phyloP scores from a whole-genome alignment of 169 alveolate species.

The Eimeria praecox region DNA sequence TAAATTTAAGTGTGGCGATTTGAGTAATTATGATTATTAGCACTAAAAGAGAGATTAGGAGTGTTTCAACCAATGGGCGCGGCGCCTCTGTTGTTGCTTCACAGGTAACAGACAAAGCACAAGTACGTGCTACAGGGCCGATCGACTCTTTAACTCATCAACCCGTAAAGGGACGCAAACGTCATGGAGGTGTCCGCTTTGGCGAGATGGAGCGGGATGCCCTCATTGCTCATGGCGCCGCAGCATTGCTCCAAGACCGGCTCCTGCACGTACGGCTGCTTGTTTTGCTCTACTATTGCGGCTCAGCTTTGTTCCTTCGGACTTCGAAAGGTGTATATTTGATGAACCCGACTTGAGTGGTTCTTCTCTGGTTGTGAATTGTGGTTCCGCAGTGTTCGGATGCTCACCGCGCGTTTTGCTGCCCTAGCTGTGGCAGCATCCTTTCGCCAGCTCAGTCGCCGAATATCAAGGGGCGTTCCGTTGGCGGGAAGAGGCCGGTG shows the following conservation, averaged over 20 bases:
- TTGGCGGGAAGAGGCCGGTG: slow-evolving; percentile 80
- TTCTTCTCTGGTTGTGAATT: neutral
- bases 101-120: slow-evolving; percentile 94
- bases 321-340: slow-evolving; percentile 90
- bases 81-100: neutral
- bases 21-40: too few species aligned
- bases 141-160: slow-evolving; percentile 98
- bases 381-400: slow-evolving; percentile 95
- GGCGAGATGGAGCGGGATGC: slow-evolving; percentile 99
- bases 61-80: neutral
- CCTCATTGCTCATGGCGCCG: slow-evolving; percentile 99
- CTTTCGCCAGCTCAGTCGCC: slow-evolving; percentile 83
- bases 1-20: slow-evolving; percentile 80
- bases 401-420: slow-evolving; percentile 98
- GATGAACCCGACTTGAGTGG: neutral
- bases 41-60: neutral
- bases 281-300: neutral
- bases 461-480: slow-evolving; percentile 67
- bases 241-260: slow-evolving; percentile 98
- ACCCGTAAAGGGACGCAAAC: slow-evolving; percentile 99
- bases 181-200: slow-evolving; percentile 99
- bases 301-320: slow-evolving; percentile 93
- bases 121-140: slow-evolving; percentile 99
- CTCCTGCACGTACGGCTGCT: slow-evolving; percentile 88
- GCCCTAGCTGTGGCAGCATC: slow-evolving; percentile 99